Conservation (phyloP, 2,329 filamentous ascomycete genomes). For the Aspergillus sp. region DNA sequence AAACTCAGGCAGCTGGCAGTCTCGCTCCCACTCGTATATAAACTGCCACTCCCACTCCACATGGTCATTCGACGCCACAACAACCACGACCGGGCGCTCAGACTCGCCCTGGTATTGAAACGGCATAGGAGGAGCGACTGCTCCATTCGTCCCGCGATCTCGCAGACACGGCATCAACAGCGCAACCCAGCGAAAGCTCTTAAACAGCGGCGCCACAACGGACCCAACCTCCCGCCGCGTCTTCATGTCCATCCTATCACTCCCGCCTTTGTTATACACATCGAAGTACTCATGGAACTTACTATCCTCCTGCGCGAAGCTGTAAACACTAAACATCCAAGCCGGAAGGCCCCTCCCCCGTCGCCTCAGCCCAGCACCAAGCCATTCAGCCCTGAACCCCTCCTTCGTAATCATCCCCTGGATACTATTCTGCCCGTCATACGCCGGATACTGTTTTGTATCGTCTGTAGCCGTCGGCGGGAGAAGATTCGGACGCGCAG, state of each 20-base stretch:
- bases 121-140: background rate
- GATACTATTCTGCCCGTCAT: constrained; percentile 3
- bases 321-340: background rate
- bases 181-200: constrained; percentile 7
- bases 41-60: background rate
- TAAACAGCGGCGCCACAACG: constrained; percentile 2
- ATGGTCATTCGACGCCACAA: constrained; percentile 2
- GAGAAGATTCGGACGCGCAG: constrained; percentile 13
- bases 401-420: background rate
- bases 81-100: constrained; percentile 1
- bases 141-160: background rate
- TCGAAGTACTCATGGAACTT: background rate
- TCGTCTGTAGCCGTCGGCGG: background rate
- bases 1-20: constrained; percentile 11
- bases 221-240: background rate
- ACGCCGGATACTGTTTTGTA: constrained; percentile 6
- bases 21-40: constrained; percentile 12
- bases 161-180: constrained; percentile 2
- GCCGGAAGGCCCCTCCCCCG: background rate
- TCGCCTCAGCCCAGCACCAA: background rate
- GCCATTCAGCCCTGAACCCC: constrained; percentile 11
- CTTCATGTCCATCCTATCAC: background rate
- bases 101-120: constrained; percentile 8
- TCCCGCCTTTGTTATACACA: background rate
- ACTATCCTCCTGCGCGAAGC: no score